Evolutionary conservation across 345 rosid species (phyloP), one percentile per base, ranked within the genome.

Genomic region (Conringia planisiliqua): DNA sequence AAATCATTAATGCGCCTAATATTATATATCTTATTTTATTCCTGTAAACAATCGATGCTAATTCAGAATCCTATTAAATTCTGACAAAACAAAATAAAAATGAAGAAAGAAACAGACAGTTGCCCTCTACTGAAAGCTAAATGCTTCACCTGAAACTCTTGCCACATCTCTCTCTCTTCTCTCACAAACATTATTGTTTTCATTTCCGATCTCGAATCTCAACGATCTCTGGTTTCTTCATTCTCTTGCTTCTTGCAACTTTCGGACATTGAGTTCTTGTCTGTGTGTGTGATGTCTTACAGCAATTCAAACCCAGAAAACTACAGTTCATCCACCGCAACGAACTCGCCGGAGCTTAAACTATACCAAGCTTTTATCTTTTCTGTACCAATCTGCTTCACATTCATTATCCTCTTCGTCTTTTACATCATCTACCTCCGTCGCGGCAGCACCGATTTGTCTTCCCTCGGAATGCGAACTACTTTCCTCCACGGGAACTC

Each of bases 371-470:
- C 95, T 65, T 86, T 93, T 40, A 87, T 93, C 32, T 90, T 90
- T 26, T 83, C 91, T 4, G 91, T 89, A 2, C 97, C 98, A 39
- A 83, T 93, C 42, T 84, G 92, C 79, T 93, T 90, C 86, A 82
- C 90, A 69, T 87, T 89, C 71, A 42, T 88, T 35, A 82, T 93
- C 44, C 86, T 93, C 40, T 85, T 90, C 79, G 73, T 90, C 81
- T 90, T 93, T 72, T 93, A 90, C 77, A 67, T 87, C 76, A 82
- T 90, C 81, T 93, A 86, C 68, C 91, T 90, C 66, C 98, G 95
- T 66, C 91, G 90, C 60, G 70, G 83, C 44, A 77, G 90, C 40
- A 85, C 76, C 4, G 93, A 90, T 79, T 81, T 88, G 89, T 74
- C 83, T 35, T 85, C 96, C 44, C 86, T 88, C 22, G 80, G 87